phyloP scores from a whole-genome alignment of 345 rosid genomes.

The Lepidium africanum region DNA sequence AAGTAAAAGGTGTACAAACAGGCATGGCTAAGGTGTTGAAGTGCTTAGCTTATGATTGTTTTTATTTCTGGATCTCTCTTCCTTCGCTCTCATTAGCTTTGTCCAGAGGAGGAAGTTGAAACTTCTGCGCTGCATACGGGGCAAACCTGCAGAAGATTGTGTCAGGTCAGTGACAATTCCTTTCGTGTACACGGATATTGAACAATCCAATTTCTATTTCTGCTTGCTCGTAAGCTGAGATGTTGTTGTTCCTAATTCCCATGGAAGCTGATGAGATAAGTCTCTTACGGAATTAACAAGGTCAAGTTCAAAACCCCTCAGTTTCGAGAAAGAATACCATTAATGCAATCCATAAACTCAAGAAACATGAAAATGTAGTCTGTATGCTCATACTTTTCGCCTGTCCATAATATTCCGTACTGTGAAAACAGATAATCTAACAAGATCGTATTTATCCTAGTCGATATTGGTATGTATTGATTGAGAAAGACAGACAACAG shows the following conservation, averaged over 20 bases:
- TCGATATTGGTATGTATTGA: background rate
- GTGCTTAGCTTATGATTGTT: conserved; percentile 18
- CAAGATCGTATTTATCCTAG: background rate
- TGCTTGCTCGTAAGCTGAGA: background rate
- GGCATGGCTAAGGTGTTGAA: conserved; percentile 10
- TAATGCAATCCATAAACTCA: background rate
- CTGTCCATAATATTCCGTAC: background rate
- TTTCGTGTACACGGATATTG: background rate
- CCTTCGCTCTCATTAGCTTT: conserved; percentile 31
- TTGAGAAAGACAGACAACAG: background rate
- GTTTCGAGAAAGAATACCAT: background rate
- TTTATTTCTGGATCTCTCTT: background rate
- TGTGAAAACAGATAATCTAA: background rate
- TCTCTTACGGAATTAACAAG: background rate
- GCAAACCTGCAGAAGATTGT: conserved; percentile 54
- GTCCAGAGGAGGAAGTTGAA: conserved; percentile 46
- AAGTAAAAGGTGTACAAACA: conserved; percentile 17
- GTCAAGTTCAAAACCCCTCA: background rate
- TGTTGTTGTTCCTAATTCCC: background rate
- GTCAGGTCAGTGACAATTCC: background rate
- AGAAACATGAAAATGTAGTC: background rate
- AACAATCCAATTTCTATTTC: background rate
- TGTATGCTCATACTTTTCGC: background rate
- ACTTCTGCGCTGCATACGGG: conserved; percentile 85
- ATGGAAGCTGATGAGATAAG: background rate